These are phyloP conservation scores for Pyracantha coccinea DNA, from an alignment of 331 rosid species.

Conservation along the genomic window DNA sequence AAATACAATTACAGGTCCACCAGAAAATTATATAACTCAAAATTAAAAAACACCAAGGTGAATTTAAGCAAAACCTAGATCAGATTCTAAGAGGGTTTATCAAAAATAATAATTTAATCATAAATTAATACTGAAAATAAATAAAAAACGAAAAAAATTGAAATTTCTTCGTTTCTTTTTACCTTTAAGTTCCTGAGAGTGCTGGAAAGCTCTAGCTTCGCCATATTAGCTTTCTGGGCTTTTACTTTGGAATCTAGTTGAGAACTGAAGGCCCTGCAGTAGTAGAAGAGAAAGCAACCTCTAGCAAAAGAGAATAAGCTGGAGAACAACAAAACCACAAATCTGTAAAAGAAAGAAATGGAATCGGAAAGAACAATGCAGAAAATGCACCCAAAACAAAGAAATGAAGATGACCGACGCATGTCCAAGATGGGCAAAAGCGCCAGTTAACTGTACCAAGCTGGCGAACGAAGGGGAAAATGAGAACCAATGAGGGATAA, in stretches of 20 bases:
- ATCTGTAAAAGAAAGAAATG: too few species aligned
- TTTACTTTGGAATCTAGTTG: background rate
- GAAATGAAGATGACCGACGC: too few species aligned
- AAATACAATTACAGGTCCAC: background rate
- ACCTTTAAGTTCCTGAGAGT: slow-evolving; percentile 84
- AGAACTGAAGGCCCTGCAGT: background rate
- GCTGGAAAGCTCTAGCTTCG: slow-evolving; percentile 68
- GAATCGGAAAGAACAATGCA: too few species aligned
- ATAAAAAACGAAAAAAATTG: background rate
- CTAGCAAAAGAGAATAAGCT: too few species aligned
- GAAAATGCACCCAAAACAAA: too few species aligned
- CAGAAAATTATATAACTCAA: background rate
- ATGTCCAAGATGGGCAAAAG: too few species aligned
- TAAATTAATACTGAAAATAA: background rate
- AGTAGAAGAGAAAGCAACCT: too few species aligned
- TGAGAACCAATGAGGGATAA: too few species aligned
- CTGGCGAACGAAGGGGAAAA: too few species aligned
- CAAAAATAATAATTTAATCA: background rate
- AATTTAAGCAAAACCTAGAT: slow-evolving; percentile 4
- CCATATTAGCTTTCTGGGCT: slow-evolving; percentile 29
- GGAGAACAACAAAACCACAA: too few species aligned
- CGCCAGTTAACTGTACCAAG: too few species aligned
- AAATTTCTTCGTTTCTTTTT: background rate
- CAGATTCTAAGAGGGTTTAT: background rate
- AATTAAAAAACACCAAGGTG: background rate